Evolutionary conservation across 345 rosid species (phyloP).

Genomic region (Nephelium lappaceum): DNA sequence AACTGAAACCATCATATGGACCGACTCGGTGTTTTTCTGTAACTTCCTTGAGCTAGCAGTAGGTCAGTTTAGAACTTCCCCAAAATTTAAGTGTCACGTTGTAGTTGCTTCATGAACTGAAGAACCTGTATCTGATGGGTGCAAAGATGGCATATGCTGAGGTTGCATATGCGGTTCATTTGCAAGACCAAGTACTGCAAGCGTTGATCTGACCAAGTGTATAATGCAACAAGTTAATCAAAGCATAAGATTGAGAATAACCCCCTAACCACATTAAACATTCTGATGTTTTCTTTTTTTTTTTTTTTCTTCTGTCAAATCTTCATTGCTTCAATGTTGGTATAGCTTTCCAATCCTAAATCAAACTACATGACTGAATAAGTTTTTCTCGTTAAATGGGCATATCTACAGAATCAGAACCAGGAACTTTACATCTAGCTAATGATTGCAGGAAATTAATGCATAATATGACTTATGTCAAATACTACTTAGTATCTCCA

Average conservation of each 20-base stretch:
- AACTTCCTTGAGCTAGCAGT: background rate
- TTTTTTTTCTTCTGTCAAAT: no score
- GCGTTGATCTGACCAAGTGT: slow-evolving; percentile 58
- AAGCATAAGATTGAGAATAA: background rate
- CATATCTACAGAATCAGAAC: background rate
- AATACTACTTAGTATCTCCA: background rate
- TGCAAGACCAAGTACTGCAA: slow-evolving; percentile 73
- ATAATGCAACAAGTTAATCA: slow-evolving; percentile 8
- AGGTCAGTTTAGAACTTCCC: background rate
- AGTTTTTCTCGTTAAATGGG: background rate
- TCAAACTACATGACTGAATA: background rate
- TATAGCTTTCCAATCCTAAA: background rate
- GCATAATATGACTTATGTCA: background rate
- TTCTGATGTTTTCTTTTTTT: no score
- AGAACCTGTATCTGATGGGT: slow-evolving; percentile 58
- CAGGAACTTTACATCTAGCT: background rate
- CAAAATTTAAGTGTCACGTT: slow-evolving; percentile 35
- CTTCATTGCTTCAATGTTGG: background rate
- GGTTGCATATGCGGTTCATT: slow-evolving; percentile 47
- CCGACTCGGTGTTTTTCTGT: background rate
- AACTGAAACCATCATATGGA: background rate
- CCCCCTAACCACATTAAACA: background rate
- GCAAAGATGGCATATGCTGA: slow-evolving; percentile 47
- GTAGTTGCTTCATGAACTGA: slow-evolving; percentile 58
- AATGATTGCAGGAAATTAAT: background rate